These are phyloP conservation scores for Colletotrichum horii DNA, from an alignment of 2,329 filamentous ascomycete genomes.

Conservation along the genomic window DNA sequence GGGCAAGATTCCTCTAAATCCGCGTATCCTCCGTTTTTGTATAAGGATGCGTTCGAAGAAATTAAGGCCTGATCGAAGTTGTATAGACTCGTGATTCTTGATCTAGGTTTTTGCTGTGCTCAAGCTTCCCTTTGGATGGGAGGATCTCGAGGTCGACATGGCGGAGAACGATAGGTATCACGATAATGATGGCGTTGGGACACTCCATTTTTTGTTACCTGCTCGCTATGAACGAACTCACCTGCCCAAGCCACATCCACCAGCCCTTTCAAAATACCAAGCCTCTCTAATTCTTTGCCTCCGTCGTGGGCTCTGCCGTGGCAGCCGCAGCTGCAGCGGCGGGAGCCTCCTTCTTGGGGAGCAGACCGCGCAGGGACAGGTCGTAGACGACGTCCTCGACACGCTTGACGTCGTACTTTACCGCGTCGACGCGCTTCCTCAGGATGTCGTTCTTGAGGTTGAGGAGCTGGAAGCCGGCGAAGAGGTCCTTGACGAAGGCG, in stretches of 20 bases:
- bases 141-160: neutral
- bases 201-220: neutral
- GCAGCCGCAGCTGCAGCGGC: neutral
- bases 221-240: neutral
- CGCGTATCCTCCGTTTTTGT: neutral
- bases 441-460: constrained; percentile 97
- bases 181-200: neutral
- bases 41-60: no score
- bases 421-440: constrained; percentile 84
- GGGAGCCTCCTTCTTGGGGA: constrained; percentile 48
- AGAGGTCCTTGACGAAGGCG: constrained; percentile 91
- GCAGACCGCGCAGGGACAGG: constrained; percentile 82
- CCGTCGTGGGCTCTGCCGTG: neutral
- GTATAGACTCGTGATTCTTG: neutral
- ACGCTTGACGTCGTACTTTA: constrained; percentile 98
- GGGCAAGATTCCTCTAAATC: neutral
- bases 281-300: neutral
- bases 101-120: neutral
- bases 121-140: neutral
- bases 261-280: neutral
- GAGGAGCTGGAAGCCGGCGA: constrained; percentile 94
- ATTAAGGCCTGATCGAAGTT: neutral
- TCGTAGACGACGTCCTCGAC: constrained; percentile 99
- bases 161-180: neutral
- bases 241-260: neutral